Evolutionary conservation across 371 early-diverging fungal genomes (phyloP), one percentile per base, ranked within the genome.

Genomic region (Circinella umbellata): DNA sequence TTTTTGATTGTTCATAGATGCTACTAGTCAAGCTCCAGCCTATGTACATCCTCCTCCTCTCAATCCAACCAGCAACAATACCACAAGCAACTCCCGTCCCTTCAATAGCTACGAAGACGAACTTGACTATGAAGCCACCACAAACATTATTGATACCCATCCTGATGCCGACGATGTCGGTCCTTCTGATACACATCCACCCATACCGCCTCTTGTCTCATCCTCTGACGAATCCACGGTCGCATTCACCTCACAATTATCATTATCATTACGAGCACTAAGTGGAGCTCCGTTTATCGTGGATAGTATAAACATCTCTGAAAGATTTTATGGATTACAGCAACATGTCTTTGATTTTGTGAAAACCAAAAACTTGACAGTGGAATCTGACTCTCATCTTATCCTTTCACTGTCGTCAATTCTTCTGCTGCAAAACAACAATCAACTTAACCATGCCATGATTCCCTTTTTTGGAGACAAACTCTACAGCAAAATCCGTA

Each of bases 351-450:
- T 71, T 71, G 63, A 51, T 63, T 61, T 66, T 61, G 71, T 71
- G 37, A 47, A 18, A 10, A 51, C 66, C 39, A 67, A 66, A 0
- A 71, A 64, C 60, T 67, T 71, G 60, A 63, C 64, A 54, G 55
- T 71, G 60, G 71, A 67, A 67, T 67, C 71, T 55, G 71, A 64
- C 64, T 34, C 59, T 11, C 61, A 68, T 6, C 67, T 71, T 39
- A 55, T 71, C 60, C 63, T 71, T n/a, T 67, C 64, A 48, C 48
- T 64, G 60, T 48, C 17, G 46, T 71, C 71, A 67, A 71, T 67
- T 67, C 64, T 67, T 13, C 67, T 71, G n/a, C 59, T 71, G 18
- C 67, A 67, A 67, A 71, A 71, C 68, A 64, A 71, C 72, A 71
- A 49, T 13, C 59, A 64, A 53, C 27, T 71, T 27, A 66, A 71